Evolutionary conservation across 2,329 filamentous ascomycete species (phyloP).

Genomic region (Colletotrichum sp.): DNA sequence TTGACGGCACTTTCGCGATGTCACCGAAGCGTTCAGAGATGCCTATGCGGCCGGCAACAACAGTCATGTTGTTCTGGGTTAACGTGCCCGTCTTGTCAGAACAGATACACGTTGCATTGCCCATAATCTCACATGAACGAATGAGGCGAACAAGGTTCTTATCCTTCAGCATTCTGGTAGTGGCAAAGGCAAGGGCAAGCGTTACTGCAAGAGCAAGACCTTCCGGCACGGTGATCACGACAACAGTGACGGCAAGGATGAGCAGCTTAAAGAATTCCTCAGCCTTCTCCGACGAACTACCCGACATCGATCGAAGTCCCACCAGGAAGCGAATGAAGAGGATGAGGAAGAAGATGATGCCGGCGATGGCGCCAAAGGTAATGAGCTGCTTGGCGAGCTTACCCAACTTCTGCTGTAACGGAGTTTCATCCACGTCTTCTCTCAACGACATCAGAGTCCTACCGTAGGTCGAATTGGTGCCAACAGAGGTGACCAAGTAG

Average conservation of each 20-base stretch:
- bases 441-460: slow-evolving; percentile 81
- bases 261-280: slow-evolving; percentile 62
- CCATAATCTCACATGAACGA: slow-evolving; percentile 68
- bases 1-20: background rate
- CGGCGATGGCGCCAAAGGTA: slow-evolving; percentile 43
- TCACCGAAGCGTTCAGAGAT: slow-evolving; percentile 40
- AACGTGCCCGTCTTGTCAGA: slow-evolving; percentile 72
- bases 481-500: slow-evolving; percentile 77
- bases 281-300: slow-evolving; percentile 51
- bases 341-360: slow-evolving; percentile 45
- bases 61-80: slow-evolving; percentile 68
- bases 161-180: slow-evolving; percentile 66
- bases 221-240: slow-evolving; percentile 66
- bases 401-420: slow-evolving; percentile 79
- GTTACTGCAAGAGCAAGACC: slow-evolving; percentile 67
- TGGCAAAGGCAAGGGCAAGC: slow-evolving; percentile 66
- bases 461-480: slow-evolving; percentile 76
- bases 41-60: slow-evolving; percentile 63
- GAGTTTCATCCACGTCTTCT: slow-evolving; percentile 79
- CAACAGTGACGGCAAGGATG: slow-evolving; percentile 62
- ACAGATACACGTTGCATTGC: slow-evolving; percentile 67
- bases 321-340: slow-evolving; percentile 45
- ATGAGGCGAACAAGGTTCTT: slow-evolving; percentile 66
- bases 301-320: slow-evolving; percentile 28
- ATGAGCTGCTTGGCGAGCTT: slow-evolving; percentile 77